A percentile compares a stretch with the other conserved stretches of the same genome.
Evolutionary conservation across 208 protist genomes (phyloP).

Genomic region (Leptomonas pyrrhocoris): DNA sequence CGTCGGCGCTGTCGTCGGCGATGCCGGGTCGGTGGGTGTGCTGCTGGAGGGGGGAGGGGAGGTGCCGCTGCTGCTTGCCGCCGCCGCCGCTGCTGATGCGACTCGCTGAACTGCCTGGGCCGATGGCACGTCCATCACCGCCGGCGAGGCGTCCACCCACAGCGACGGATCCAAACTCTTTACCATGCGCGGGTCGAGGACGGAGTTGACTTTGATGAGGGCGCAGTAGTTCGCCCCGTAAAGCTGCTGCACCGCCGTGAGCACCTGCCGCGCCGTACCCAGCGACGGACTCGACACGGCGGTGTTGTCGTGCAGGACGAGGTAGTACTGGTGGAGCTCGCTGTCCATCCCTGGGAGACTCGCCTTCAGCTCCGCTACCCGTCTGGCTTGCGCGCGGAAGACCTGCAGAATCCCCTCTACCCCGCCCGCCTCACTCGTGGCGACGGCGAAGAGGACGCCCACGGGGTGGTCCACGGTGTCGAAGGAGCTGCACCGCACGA

Average conservation of each 20-base stretch:
- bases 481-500: slow-evolving; percentile 71
- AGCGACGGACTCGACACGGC: slow-evolving; percentile 35
- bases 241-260: slow-evolving; percentile 50
- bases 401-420: slow-evolving; percentile 54
- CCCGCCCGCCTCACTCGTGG: slow-evolving; percentile 57
- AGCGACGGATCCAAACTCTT: slow-evolving; percentile 65
- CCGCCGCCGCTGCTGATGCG: slow-evolving; percentile 17
- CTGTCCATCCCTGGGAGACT: slow-evolving; percentile 71
- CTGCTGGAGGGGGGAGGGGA: slow-evolving; percentile 6
- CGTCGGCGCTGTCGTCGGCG: not conserved
- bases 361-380: slow-evolving; percentile 36
- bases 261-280: slow-evolving; percentile 43
- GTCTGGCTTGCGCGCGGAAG: slow-evolving; percentile 48
- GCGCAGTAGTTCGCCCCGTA: slow-evolving; percentile 60
- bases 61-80: slow-evolving; percentile 5
- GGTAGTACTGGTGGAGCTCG: slow-evolving; percentile 68
- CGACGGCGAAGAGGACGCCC: slow-evolving; percentile 64
- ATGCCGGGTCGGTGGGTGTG: slow-evolving; percentile 6
- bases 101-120: slow-evolving; percentile 27
- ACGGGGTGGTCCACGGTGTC: slow-evolving; percentile 86
- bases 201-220: slow-evolving; percentile 73
- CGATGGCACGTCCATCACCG: slow-evolving; percentile 70
- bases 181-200: slow-evolving; percentile 44
- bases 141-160: slow-evolving; percentile 75
- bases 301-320: slow-evolving; percentile 80